These are phyloP conservation scores for Hura crepitans DNA, from an alignment of 441 rosid genomes.

Conservation along the genomic window DNA sequence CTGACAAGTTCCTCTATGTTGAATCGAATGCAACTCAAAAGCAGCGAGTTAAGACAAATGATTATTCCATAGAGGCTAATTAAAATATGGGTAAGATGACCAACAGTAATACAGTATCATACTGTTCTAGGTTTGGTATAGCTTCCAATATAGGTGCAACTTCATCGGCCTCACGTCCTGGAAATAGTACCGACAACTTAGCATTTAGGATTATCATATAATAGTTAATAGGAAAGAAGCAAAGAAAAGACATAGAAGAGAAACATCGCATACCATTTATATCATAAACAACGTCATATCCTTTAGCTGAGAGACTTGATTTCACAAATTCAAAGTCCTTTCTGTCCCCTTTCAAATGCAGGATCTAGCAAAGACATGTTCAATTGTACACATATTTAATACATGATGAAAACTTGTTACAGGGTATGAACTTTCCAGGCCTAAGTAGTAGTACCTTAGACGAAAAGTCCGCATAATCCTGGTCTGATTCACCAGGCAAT, in stretches of 20 bases:
- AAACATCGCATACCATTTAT: slow-evolving; percentile 57
- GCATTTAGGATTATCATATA: slow-evolving; percentile 4
- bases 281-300: slow-evolving; percentile 88
- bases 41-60: not conserved
- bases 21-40: not conserved
- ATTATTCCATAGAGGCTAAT: not conserved
- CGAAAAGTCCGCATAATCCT: slow-evolving; percentile 73
- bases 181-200: slow-evolving; percentile 18
- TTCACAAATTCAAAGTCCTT: slow-evolving; percentile 85
- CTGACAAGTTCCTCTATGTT: no score
- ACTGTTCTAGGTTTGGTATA: slow-evolving; percentile 86
- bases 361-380: slow-evolving; percentile 46
- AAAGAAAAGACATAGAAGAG: slow-evolving; percentile 11
- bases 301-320: slow-evolving; percentile 89
- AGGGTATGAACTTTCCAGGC: not conserved
- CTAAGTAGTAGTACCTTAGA: slow-evolving; percentile 61
- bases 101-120: slow-evolving; percentile 30
- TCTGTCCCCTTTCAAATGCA: slow-evolving; percentile 91
- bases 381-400: not conserved
- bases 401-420: not conserved
- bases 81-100: not conserved
- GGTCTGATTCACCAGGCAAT: slow-evolving; percentile 83
- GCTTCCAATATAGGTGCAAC: slow-evolving; percentile 87
- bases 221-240: not conserved
- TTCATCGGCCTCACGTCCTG: slow-evolving; percentile 89